Evolutionary conservation across 2,329 filamentous ascomycete genomes (phyloP), one percentile per base, ranked within the genome.

Genomic region (Trichophyton schoenleinii): DNA sequence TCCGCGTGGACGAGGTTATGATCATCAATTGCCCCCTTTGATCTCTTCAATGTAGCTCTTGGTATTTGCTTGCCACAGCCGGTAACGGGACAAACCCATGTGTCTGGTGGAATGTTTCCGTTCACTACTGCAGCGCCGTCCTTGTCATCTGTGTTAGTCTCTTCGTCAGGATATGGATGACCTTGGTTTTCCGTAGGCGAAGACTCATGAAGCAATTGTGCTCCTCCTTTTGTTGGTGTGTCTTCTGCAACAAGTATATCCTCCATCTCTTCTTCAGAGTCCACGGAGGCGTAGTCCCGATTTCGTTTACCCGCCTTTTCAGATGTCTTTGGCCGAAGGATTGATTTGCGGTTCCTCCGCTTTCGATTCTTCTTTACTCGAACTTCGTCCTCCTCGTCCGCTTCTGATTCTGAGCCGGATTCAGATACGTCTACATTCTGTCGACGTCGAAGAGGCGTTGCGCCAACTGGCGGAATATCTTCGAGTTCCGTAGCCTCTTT

Each of bases 251-350:
- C 65, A 59, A 66, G 62, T 18, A 67, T 66, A 20, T 73, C 67
- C 48, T 70, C 68, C 34, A 71, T 68, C 15, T 72, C 70, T 34
- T 74, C 70, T 0, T 67, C 64, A 18, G 64, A 64, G 55, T 68
- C 68, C 25, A 68, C 67, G 38, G 68, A 63, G 11, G 62, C 66
- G 46, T 66, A 63, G 55, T 71, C 72, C 59, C 74, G 68, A 22
- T 74, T 74, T 44, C 75, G 72, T 64, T 77, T 77, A 44, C 75
- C 74, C 22, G 71, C 73, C 49, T 75, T 76, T 1, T 70, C 69
- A 9, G 76, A 76, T 18, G 73, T 61, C 59, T 75, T 77, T 1
- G 76, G 76, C 5, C 76, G 74, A 11, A 78, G 69, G 2, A 78
- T 73, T 1, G 76, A 78, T 66, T 77, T 78, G 60, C 71, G 71